Conservation (phyloP, 768 basidiomycete species). For the Dacryopinax spathularia region DNA sequence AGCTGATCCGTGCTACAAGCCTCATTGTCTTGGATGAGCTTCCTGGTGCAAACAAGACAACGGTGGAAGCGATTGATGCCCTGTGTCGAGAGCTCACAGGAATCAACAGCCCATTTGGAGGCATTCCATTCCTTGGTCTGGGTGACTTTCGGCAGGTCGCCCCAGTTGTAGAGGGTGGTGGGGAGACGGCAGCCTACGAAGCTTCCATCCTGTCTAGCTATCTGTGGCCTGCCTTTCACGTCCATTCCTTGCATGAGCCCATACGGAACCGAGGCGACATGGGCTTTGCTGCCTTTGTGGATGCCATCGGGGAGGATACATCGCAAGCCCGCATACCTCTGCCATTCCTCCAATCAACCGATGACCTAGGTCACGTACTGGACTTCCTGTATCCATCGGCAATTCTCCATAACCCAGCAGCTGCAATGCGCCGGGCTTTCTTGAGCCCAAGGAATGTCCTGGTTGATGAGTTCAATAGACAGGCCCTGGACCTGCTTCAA, state of each 20-base stretch:
- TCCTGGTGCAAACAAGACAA: slow-evolving; percentile 29
- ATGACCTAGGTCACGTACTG: slow-evolving; percentile 15
- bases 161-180: slow-evolving; percentile 26
- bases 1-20: slow-evolving; percentile 23
- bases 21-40: slow-evolving; percentile 32
- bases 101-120: slow-evolving; percentile 25
- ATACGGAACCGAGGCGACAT: slow-evolving; percentile 28
- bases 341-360: slow-evolving; percentile 14
- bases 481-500: too few species aligned
- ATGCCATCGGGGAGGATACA: slow-evolving; percentile 28
- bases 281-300: slow-evolving; percentile 26
- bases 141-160: slow-evolving; percentile 32
- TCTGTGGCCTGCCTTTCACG: slow-evolving; percentile 23
- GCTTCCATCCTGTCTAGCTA: slow-evolving; percentile 28
- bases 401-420: slow-evolving; percentile 17
- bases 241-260: slow-evolving; percentile 21
- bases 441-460: too few species aligned
- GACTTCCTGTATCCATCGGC: slow-evolving; percentile 21
- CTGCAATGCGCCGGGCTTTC: neutral
- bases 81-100: slow-evolving; percentile 20
- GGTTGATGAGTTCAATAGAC: too few species aligned
- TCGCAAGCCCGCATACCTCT: slow-evolving; percentile 17
- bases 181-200: slow-evolving; percentile 19
- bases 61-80: slow-evolving; percentile 26
- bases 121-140: slow-evolving; percentile 24